Percentiles rank a stretch among this genome's conserved stretches.
These are phyloP conservation scores for Fraxinus velutina DNA, from an alignment of 305 asterid species.

Conservation along the genomic window DNA sequence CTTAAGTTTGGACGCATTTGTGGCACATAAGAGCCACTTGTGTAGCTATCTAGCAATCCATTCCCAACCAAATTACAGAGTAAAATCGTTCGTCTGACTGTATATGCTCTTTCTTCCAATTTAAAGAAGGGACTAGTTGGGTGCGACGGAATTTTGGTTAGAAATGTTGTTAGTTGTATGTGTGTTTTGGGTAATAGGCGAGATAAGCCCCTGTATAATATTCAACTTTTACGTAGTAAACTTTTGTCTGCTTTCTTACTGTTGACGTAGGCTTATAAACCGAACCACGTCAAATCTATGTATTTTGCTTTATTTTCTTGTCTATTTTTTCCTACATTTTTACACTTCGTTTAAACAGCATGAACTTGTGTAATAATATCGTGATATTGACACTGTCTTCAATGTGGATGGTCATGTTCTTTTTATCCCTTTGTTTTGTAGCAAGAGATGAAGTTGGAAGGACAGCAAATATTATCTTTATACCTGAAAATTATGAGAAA, in stretches of 20 bases:
- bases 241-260: not conserved
- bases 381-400: not conserved
- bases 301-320: not conserved
- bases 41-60: not conserved
- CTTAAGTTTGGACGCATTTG: not conserved
- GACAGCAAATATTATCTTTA: slow-evolving; percentile 59
- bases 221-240: not conserved
- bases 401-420: not conserved
- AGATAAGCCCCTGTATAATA: not conserved
- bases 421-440: slow-evolving; percentile 31
- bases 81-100: not conserved
- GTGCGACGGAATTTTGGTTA: not conserved
- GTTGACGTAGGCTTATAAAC: not conserved
- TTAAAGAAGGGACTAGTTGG: not conserved
- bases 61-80: not conserved
- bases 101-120: not conserved
- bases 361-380: slow-evolving; percentile 3
- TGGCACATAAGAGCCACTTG: not conserved
- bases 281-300: not conserved
- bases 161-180: not conserved
- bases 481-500: slow-evolving; percentile 69
- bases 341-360: not conserved
- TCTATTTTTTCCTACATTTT: not conserved
- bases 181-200: not conserved
- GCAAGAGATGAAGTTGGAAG: slow-evolving; percentile 67